Evolutionary conservation across 441 rosid species (phyloP).

Genomic region (Mallotus repandus): DNA sequence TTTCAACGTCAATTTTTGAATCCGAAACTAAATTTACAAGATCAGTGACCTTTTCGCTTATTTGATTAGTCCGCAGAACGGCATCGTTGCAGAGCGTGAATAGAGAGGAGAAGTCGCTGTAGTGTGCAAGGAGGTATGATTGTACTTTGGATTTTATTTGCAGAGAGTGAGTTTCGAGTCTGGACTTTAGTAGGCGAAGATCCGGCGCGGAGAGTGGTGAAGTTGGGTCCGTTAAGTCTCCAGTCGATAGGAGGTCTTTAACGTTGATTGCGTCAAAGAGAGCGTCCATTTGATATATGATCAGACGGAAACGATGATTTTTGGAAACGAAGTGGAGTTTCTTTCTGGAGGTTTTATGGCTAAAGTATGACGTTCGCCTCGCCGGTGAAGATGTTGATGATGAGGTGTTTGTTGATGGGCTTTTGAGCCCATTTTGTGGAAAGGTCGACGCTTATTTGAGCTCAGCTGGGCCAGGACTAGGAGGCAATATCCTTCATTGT

Average conservation of each 20-base stretch:
- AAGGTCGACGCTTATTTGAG: no score
- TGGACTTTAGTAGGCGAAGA: constrained; percentile 83
- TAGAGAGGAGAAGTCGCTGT: constrained; percentile 72
- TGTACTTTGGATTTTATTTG: constrained; percentile 87
- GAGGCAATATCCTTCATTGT: no score
- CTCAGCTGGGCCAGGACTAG: no score
- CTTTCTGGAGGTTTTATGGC: no score
- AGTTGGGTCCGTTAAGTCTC: constrained; percentile 72
- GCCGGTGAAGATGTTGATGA: no score
- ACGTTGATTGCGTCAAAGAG: constrained; percentile 73
- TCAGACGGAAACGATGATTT: background rate
- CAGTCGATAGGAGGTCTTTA: constrained; percentile 77
- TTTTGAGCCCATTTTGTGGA: no score
- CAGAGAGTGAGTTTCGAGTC: constrained; percentile 84
- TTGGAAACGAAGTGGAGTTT: no score
- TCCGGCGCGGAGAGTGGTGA: constrained; percentile 93
- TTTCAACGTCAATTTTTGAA: constrained; percentile 62
- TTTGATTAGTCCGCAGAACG: constrained; percentile 47
- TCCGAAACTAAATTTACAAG: constrained; percentile 54
- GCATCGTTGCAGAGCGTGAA: constrained; percentile 75
- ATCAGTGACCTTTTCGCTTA: constrained; percentile 45
- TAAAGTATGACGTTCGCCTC: no score
- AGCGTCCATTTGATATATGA: constrained; percentile 49
- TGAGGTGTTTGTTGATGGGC: no score
- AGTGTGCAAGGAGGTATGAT: constrained; percentile 77